Conservation (phyloP, 225 moss, liverwort and hornwort species). For the Thuidium tamariscinum region DNA sequence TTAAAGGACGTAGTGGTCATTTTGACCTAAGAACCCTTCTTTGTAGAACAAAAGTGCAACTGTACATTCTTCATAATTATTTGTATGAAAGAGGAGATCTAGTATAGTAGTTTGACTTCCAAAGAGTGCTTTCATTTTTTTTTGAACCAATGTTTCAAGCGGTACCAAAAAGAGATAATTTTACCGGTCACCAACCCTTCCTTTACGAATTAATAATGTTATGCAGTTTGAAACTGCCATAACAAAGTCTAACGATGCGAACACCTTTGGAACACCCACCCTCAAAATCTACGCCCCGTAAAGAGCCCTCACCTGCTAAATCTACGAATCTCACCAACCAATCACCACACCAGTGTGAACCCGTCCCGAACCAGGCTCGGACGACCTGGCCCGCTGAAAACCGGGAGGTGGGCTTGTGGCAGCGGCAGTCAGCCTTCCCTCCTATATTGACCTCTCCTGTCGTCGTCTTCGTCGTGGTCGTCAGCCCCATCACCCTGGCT, state of each 20-base stretch:
- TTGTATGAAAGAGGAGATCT: not conserved
- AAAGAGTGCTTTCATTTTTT: not conserved
- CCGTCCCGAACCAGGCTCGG: too few species aligned
- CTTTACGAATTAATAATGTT: not conserved
- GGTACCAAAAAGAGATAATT: not conserved
- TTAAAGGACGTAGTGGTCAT: accelerated
- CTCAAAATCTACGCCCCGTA: accelerated
- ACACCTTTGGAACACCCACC: not conserved
- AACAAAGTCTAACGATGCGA: not conserved
- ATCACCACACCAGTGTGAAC: not conserved
- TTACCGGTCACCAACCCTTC: not conserved
- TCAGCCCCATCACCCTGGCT: not conserved
- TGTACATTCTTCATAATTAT: not conserved
- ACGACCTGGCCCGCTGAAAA: not conserved
- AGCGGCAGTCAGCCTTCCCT: not conserved
- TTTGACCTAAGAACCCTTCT: not conserved
- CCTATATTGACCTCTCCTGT: not conserved
- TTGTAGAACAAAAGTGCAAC: not conserved
- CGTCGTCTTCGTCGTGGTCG: not conserved
- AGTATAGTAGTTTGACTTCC: not conserved
- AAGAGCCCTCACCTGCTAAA: not conserved
- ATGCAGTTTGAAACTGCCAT: not conserved
- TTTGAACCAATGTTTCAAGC: not conserved
- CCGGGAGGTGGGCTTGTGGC: not conserved
- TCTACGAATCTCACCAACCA: not conserved